Percentiles rank a stretch among this genome's conserved stretches.
These are phyloP conservation scores for Scheffersomyces stambukii DNA, from an alignment of 1,139 yeast species.

Conservation along the genomic window DNA sequence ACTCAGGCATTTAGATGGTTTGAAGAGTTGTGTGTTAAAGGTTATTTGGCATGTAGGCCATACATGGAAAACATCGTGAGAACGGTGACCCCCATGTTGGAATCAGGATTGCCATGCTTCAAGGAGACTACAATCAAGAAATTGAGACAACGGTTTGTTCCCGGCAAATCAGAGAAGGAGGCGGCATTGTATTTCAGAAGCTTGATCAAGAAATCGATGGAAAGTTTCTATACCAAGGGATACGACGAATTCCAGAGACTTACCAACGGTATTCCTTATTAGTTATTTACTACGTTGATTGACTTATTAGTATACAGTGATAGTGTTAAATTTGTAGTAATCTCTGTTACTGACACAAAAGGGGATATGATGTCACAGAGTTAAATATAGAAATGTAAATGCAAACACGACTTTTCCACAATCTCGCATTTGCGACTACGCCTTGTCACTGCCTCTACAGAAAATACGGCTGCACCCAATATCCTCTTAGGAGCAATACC, in stretches of 20 bases:
- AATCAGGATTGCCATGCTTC: constrained; percentile 94
- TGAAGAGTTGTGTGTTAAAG: constrained; percentile 92
- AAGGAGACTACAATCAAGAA: constrained; percentile 79
- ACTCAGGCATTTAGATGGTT: constrained; percentile 93
- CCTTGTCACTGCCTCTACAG: too few relatives aligned
- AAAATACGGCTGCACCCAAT: too few relatives aligned
- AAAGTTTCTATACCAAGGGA: constrained; percentile 86
- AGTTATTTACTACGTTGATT: too few relatives aligned
- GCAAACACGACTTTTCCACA: background rate
- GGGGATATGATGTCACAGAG: background rate
- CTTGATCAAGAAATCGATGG: constrained; percentile 77
- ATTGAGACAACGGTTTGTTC: constrained; percentile 74
- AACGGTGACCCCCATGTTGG: constrained; percentile 89
- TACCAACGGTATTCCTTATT: constrained; percentile 95
- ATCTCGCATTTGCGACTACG: too few relatives aligned
- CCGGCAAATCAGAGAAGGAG: constrained; percentile 75
- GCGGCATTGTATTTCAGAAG: constrained; percentile 77
- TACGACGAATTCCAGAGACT: constrained; percentile 96
- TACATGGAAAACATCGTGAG: constrained; percentile 83
- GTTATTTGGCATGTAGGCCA: constrained; percentile 85
- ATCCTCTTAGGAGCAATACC: too few relatives aligned
- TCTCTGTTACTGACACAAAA: too few relatives aligned
- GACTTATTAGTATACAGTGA: too few relatives aligned
- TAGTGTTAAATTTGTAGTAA: too few relatives aligned
- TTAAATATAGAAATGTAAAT: background rate